Percentiles rank a stretch among this genome's conserved stretches.
Conservation (phyloP, 192 early-diverging fungal genomes). For the Entomortierella chlamydospora region DNA sequence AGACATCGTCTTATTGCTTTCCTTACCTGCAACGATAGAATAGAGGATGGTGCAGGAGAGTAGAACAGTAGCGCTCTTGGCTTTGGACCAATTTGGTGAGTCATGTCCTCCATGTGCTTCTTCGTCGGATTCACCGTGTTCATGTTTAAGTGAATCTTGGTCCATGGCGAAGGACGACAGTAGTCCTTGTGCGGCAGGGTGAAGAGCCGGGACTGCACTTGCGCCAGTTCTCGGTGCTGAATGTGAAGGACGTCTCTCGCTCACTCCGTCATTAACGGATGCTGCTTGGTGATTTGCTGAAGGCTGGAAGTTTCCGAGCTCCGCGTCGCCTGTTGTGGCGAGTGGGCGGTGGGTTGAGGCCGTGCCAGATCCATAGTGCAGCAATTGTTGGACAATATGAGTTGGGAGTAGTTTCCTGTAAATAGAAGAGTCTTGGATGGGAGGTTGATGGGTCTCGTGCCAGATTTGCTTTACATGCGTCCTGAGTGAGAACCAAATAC, state of each 20-base stretch:
- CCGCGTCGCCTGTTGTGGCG: slow-evolving; percentile 4
- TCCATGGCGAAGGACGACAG: slow-evolving; percentile 51
- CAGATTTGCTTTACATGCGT: slow-evolving; percentile 88
- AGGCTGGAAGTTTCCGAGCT: slow-evolving; percentile 15
- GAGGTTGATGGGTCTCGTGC: slow-evolving; percentile 65
- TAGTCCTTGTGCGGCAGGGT: slow-evolving; percentile 43
- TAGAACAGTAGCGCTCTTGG: slow-evolving; percentile 82
- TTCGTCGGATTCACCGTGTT: slow-evolving; percentile 69
- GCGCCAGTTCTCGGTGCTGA: slow-evolving; percentile 11
- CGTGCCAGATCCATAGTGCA: slow-evolving; percentile 41
- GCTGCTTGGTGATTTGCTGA: slow-evolving; percentile 11
- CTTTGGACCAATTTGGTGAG: slow-evolving; percentile 91
- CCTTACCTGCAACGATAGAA: slow-evolving; percentile 79
- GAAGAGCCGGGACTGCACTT: slow-evolving; percentile 10
- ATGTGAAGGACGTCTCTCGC: slow-evolving; percentile 24
- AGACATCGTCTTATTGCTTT: not conserved
- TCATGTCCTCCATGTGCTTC: slow-evolving; percentile 84
- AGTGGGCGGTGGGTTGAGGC: slow-evolving; percentile 1
- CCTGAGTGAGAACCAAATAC: slow-evolving; percentile 91
- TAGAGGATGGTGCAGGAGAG: slow-evolving; percentile 86
- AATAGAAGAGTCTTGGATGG: slow-evolving; percentile 43
- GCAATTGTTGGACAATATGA: slow-evolving; percentile 61
- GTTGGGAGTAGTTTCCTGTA: slow-evolving; percentile 60
- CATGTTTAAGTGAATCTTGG: slow-evolving; percentile 36
- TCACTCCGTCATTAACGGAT: not conserved